A percentile compares a stretch with the other conserved stretches of the same genome.
phyloP scores from a whole-genome alignment of 2,329 filamentous ascomycete genomes.

The Amesomyces nigricolor region DNA sequence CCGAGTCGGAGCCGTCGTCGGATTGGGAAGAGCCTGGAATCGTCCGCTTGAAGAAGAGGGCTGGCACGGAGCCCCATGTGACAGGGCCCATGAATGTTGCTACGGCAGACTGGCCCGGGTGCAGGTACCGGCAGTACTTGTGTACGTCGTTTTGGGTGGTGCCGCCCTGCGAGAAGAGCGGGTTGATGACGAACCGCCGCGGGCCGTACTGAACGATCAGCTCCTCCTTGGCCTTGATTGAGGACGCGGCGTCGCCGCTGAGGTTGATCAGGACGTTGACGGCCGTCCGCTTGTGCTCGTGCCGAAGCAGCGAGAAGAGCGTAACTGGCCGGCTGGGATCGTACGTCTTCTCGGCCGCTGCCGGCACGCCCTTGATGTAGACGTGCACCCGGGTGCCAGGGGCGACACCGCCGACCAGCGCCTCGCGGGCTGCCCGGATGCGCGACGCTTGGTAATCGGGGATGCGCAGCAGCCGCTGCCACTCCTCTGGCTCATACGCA shows the following conservation, averaged over 20 bases:
- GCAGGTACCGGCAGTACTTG: slow-evolving; percentile 89
- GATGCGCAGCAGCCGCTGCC: slow-evolving; percentile 78
- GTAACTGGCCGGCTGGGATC: slow-evolving; percentile 57
- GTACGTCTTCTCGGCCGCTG: slow-evolving; percentile 41
- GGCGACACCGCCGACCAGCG: slow-evolving; percentile 78
- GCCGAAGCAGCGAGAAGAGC: slow-evolving; percentile 80
- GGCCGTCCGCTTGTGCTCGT: slow-evolving; percentile 90
- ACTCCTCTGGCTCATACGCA: slow-evolving; percentile 82
- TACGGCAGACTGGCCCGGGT: slow-evolving; percentile 83
- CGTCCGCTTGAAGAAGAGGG: slow-evolving; percentile 74
- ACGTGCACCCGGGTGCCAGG: slow-evolving; percentile 80
- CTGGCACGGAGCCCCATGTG: slow-evolving; percentile 87
- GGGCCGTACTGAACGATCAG: slow-evolving; percentile 88
- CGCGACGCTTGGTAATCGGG: slow-evolving; percentile 84
- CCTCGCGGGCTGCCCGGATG: slow-evolving; percentile 71
- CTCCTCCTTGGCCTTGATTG: slow-evolving; percentile 87
- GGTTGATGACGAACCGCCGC: slow-evolving; percentile 79
- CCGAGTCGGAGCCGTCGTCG: too few species aligned
- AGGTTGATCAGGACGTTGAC: slow-evolving; percentile 88
- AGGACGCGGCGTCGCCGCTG: slow-evolving; percentile 65
- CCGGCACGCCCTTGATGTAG: slow-evolving; percentile 55
- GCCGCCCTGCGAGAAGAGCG: slow-evolving; percentile 82
- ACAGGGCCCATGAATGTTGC: slow-evolving; percentile 86
- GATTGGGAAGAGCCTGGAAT: slow-evolving; percentile 37
- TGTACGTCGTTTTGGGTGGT: slow-evolving; percentile 94